Base-by-base conservation (phyloP, 192 early-diverging fungal species). In the Obelidium mucronatum region DNA sequence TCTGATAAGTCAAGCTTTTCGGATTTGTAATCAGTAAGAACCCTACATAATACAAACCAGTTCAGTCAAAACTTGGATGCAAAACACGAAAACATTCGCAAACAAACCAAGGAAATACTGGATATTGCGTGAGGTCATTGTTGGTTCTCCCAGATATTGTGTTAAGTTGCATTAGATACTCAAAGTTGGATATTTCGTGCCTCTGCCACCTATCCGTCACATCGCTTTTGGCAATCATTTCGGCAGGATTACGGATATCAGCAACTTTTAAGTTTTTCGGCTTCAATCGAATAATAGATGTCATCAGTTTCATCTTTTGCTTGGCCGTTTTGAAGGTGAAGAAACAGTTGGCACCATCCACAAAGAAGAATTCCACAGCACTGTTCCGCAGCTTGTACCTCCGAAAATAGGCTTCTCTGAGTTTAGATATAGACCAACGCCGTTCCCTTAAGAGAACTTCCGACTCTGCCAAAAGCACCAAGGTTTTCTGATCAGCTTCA, bases 111-210 rank as follows among this genome's bases (percentile, higher is more conserved):
- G 97, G 97, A 70, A 98, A 98, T 17, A 98, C 95, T 0, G 97
- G 97, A 73, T 97, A 98, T 80, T 97, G 97, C 0, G 96, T 96
- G 75, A 98, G 79, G 82, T 98, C 96, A 76, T 86, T 80, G 75
- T 82, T 81, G 1, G 80, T 87, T 31, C 84, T 68, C 1, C 83
- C 96, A 33, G 94, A 93, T 39, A 95, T 78, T 0, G 94, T 94
- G 79, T 98, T 98, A 8, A 98, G 85, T 40, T 90, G 87, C 94
- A 97, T 97, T 64, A 98, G 71, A 63, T 98, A 98, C 78, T 98
- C 96, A 80, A 97, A 98, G 72, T 98, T 98, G 54, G 92, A 91
- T 44, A 98, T 91, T 78, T 96, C 94, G 30, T 93, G 82, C 35
- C 84, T 86, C 72, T 92, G 88, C 97, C 97, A 98, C 40, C 87